Base-by-base conservation (phyloP, 139 green algal species). In the Closterium sp. region DNA sequence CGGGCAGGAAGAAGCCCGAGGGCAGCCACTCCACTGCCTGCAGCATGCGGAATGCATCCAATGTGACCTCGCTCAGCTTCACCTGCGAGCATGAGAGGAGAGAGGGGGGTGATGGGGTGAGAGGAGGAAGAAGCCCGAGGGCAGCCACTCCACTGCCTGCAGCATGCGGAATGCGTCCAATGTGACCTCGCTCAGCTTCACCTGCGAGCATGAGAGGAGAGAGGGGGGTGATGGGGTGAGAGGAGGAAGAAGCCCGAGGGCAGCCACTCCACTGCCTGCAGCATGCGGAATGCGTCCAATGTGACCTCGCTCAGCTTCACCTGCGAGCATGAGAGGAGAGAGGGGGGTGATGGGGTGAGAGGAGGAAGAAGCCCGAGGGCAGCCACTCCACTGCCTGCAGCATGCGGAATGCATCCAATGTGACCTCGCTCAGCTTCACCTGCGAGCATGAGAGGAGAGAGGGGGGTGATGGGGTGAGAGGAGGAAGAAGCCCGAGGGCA, bases 271-370 rank as follows among this genome's bases (percentile, higher is more conserved):
- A 97, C 93, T 4, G 94, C 91, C 91, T 97, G 96, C 87, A 96
- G 94, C 95, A 97, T 96, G 86, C 96, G 94, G 94, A 95, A 97
- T 34, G 92, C 93, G 93, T 97, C 96, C 70, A 97, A 90, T 2
- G 96, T 96, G 86, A 97, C 94, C 93, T 97, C 96, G 9, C 94
- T 96, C 21, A 97, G 95, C 95, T 97, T 97, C 86, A 97, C 91
- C 95, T 97, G 96, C 10, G n/a, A n/a, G n/a, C 45, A 89, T 38
- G 28, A 9, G 42, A 5, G 85, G 30, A 5, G 32, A 38, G 32
- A 38, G 32, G 4, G 31, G 87, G 31, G 87, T n/a, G n/a, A n/a
- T n/a, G n/a, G n/a, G n/a, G n/a, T n/a, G n/a, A n/a, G n/a, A n/a
- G n/a, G n/a, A n/a, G n/a, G 91, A 92, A 93, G 19, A 22, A 42